These are phyloP conservation scores for Zopfia rhizophila DNA, from an alignment of 2,329 filamentous ascomycete genomes.

Conservation along the genomic window DNA sequence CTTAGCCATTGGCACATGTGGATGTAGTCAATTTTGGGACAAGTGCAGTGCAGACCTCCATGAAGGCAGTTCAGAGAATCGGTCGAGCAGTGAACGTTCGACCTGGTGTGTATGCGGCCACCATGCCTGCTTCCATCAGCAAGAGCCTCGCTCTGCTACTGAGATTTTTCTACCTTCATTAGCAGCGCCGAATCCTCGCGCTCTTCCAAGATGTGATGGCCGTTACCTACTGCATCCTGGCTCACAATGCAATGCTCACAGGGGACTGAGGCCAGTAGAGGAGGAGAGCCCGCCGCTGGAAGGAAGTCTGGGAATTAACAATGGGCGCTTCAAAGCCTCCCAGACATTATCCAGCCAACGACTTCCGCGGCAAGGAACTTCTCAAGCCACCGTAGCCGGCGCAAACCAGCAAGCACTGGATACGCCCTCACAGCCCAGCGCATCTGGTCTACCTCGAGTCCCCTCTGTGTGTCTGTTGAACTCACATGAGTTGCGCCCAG, in stretches of 20 bases:
- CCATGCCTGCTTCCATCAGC: conserved; percentile 66
- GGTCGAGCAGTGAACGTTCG: conserved; percentile 39
- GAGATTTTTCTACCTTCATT: conserved; percentile 24
- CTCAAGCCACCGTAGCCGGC: conserved; percentile 31
- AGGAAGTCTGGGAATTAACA: conserved; percentile 14
- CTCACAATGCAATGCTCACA: conserved; percentile 27
- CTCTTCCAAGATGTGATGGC: conserved; percentile 25
- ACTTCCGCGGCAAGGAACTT: conserved; percentile 24
- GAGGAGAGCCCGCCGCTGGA: conserved; percentile 6
- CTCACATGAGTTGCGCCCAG: conserved; percentile 44
- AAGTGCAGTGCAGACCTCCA: conserved; percentile 45
- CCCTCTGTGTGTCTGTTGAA: conserved; percentile 50
- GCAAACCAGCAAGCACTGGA: conserved; percentile 33
- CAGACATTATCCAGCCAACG: conserved; percentile 26
- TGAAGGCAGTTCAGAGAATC: conserved; percentile 37
- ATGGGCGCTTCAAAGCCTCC: conserved; percentile 21
- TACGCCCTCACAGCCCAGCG: conserved; percentile 42
- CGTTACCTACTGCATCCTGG: conserved; percentile 24
- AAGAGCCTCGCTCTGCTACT: conserved; percentile 29
- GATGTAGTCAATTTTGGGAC: conserved; percentile 65
- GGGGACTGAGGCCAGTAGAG: conserved; percentile 17
- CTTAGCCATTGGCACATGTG: conserved; percentile 59
- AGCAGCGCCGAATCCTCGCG: conserved; percentile 14
- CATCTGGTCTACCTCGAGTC: conserved; percentile 46
- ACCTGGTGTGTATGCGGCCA: conserved; percentile 66